phyloP scores from a whole-genome alignment of 202 grass and related monocot genomes.

The Elaeis oleifera region DNA sequence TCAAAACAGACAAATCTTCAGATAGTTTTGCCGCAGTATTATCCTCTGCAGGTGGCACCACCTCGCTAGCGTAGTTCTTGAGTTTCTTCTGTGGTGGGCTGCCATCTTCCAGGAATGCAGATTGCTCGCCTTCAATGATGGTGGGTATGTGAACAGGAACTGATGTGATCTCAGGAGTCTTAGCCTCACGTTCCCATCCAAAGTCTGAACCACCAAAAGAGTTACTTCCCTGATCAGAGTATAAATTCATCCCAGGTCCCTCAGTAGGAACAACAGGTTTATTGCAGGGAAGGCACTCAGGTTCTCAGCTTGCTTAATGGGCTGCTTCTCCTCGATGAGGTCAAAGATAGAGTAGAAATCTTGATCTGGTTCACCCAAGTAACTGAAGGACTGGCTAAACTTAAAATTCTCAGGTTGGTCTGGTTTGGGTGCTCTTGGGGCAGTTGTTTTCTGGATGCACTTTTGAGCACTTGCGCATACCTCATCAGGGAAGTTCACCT shows the following conservation, averaged over 20 bases:
- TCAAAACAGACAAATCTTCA: constrained; percentile 44
- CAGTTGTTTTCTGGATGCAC: constrained; percentile 11
- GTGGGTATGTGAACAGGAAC: constrained; percentile 26
- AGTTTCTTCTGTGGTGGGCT: constrained; percentile 27
- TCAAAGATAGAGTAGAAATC: constrained; percentile 26
- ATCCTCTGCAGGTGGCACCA: constrained; percentile 27
- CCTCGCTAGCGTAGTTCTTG: constrained; percentile 8
- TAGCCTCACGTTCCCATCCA: constrained; percentile 48
- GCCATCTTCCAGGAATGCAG: constrained; percentile 14
- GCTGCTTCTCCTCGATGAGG: constrained; percentile 32
- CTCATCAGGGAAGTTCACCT: constrained; percentile 85
- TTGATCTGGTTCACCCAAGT: constrained; percentile 26
- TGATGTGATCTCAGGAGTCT: constrained; percentile 69
- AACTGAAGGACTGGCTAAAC: constrained; percentile 19
- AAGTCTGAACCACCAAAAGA: constrained; percentile 54
- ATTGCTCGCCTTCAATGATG: constrained; percentile 27
- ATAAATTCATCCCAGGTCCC: constrained; percentile 31
- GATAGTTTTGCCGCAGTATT: constrained; percentile 27
- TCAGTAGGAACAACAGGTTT: constrained; percentile 21
- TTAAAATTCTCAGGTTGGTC: constrained; percentile 32
- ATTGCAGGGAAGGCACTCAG: constrained; percentile 25
- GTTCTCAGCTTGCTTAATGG: constrained; percentile 26
- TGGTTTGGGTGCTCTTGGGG: constrained; percentile 31
- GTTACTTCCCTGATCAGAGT: constrained; percentile 84
- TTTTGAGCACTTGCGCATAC: constrained; percentile 31